Evolutionary conservation across 2,329 filamentous ascomycete genomes (phyloP).

Genomic region (Hirsutella minnesotensis): DNA sequence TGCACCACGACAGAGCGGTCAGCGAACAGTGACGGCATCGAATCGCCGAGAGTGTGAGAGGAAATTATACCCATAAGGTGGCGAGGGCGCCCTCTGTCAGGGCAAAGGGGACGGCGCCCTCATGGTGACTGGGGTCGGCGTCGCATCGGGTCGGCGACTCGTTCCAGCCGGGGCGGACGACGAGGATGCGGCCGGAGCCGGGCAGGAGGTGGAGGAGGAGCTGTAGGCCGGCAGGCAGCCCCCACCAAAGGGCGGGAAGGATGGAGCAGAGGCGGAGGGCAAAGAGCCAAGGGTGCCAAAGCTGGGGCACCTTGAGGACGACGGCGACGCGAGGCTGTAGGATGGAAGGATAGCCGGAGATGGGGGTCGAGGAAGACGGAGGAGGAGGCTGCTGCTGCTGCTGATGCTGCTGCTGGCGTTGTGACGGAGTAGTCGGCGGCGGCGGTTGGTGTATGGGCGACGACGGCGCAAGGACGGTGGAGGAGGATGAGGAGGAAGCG

Average conservation of each 20-base stretch:
- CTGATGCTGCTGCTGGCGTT: too few species aligned
- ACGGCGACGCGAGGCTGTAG: conserved; percentile 71
- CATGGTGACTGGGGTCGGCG: neutral
- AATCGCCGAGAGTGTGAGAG: too few species aligned
- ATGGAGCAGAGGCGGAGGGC: conserved; percentile 62
- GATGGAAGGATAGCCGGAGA: conserved; percentile 26
- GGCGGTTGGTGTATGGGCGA: too few species aligned
- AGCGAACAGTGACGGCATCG: neutral
- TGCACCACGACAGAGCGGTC: conserved; percentile 17
- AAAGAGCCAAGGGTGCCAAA: conserved; percentile 64
- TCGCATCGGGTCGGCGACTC: conserved; percentile 1
- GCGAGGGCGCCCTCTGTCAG: conserved; percentile 60
- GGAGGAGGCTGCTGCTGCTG: neutral
- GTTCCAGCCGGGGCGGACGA: conserved; percentile 12
- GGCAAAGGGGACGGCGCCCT: conserved; percentile 19
- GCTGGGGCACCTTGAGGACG: conserved; percentile 58
- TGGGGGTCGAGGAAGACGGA: neutral
- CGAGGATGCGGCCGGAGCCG: conserved; percentile 16
- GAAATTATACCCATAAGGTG: conserved; percentile 56
- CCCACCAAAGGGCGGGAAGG: conserved; percentile 60
- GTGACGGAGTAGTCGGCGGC: too few species aligned
- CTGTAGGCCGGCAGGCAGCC: conserved; percentile 54
- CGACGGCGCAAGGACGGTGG: neutral
- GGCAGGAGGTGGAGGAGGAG: conserved; percentile 52
- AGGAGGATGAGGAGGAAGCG: neutral